Base-by-base conservation (phyloP, 345 rosid genomes). In the Passiflora organensis region DNA sequence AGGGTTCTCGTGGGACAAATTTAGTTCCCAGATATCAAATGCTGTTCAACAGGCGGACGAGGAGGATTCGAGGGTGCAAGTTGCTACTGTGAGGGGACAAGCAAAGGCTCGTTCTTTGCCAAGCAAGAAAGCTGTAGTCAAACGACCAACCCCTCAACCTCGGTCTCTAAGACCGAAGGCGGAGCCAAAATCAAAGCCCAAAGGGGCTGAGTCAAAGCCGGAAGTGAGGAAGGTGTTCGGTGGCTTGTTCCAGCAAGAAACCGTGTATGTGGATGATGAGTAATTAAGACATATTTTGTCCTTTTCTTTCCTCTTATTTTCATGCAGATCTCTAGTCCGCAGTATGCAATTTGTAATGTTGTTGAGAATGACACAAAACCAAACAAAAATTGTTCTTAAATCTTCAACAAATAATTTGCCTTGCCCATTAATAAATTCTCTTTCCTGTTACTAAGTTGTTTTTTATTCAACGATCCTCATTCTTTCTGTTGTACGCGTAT, bases 161-260 rank as follows among this genome's bases (percentile, higher is more conserved):
- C 53, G 22, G 22, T 47, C 44, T 22, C 44, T 24, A 48, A 83
- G 72, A 59, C 66, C 71, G 0, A 63, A 69, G 21, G 52, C 51
- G 46, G 55, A 68, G 55, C 50, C 72, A 9, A 66, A 72, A 71
- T 53, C 76, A 17, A 63, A 70, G 43, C 76, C 67, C 42, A 56
- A 43, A 47, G 45, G 56, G 55, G 56, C 69, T 0, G 82, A 86
- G 67, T 43, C 71, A 8, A 74, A 84, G 73, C 59, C 58, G 32
- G 95, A 91, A 56, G 82, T 81, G 60, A 82, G 82, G 76, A 91
- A 91, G 65, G 66, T 82, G 58, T 85, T 91, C 32, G 96, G 98
- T 12, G 98, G 96, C 19, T 60, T 91, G 60, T 88, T 91, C 71
- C 55, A 82, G 80, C 98, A 91, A 67, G 98, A 91, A 74, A 91